Evolutionary conservation across 164 flowering plant genomes (phyloP), one percentile per base, ranked within the genome.

Genomic region (Protea cynaroides): DNA sequence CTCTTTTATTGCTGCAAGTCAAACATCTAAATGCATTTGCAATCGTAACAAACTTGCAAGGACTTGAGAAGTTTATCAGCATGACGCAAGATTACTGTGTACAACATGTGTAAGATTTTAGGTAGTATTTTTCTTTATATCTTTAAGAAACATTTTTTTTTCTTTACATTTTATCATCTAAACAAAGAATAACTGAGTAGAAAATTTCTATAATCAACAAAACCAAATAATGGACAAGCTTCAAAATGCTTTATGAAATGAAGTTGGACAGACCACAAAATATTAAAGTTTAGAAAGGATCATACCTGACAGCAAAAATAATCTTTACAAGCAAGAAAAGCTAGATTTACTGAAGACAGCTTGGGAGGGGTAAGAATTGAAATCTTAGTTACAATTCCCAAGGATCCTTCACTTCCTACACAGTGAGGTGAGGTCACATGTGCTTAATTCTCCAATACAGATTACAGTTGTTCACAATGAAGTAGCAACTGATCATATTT

Each of bases 381-480:
- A 66, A 94, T 86, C 76, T 88, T 94, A 52, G 97, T 91, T 50
- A 91, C 78, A 73, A 94, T 80, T 25, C 99, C 99, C 73, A 91
- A 72, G 24, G 99, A 85, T 61, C 99, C 99, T 82, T 94, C 99
- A 84, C 99, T 88, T 62, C 99, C 99, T 94, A 73, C 62, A 73
- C 25, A 71, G 63, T 47, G 46, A 65, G 44, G 44, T 24, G 65
- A 4, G 43, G 58, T 59, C 24, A 10, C 46, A 69, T 36, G 50
- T 21, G 58, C 50, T 56, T 51, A 21, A 50, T 40, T 60, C 53
- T 53, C 46, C 25, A 37, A 7, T 37, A n/a, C 19, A 67, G 19
- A n/a, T 59, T 19, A 58, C 3, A 13, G 8, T 51, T 38, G 14
- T 18, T 46, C 53, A 58, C 37, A 34, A 10, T 49, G 24, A 55